Percentiles rank a stretch among this genome's conserved stretches.
Evolutionary conservation across 139 green algal genomes (phyloP).

Genomic region (Chlamydomonas asymmetrica): DNA sequence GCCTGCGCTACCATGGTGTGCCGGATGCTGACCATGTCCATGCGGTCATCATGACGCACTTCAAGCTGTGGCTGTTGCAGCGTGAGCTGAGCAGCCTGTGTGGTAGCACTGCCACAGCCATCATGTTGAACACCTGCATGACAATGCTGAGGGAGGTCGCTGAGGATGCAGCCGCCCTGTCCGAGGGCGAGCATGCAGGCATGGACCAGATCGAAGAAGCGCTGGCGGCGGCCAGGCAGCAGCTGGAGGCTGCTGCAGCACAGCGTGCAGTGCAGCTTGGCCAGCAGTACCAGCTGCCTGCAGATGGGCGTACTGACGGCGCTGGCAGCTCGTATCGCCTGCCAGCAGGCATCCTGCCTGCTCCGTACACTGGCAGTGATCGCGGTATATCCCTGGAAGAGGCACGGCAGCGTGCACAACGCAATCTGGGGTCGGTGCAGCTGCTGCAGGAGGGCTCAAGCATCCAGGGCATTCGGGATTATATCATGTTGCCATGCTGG

Average conservation of each 20-base stretch:
- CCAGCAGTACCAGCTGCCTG: background rate
- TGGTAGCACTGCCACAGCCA: slow-evolving; percentile 1
- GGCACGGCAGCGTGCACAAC: background rate
- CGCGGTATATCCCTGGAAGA: background rate
- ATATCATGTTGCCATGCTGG: background rate
- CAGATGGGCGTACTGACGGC: background rate
- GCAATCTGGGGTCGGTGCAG: slow-evolving; percentile 37
- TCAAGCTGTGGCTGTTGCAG: slow-evolving; percentile 47
- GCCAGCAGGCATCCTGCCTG: too few relatives aligned
- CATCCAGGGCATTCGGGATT: background rate
- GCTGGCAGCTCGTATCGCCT: too few relatives aligned
- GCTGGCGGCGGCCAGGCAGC: background rate
- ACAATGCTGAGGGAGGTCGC: slow-evolving; percentile 37
- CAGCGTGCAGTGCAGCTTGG: slow-evolving; percentile 8
- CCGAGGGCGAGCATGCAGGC: slow-evolving; percentile 20
- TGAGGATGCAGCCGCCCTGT: slow-evolving; percentile 26
- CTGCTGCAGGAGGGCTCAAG: background rate
- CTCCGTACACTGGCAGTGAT: background rate
- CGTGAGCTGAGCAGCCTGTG: slow-evolving; percentile 10
- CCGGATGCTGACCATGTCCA: too few relatives aligned
- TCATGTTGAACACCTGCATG: slow-evolving; percentile 23
- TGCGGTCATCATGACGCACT: slow-evolving; percentile 28
- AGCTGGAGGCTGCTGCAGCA: slow-evolving; percentile 2
- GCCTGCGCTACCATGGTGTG: too few relatives aligned
- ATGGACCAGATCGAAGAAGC: slow-evolving; percentile 23